Percentiles rank a stretch among this genome's conserved stretches.
Evolutionary conservation across 495 filamentous ascomycete species (phyloP).

Genomic region (Lasiosphaeria hispida): DNA sequence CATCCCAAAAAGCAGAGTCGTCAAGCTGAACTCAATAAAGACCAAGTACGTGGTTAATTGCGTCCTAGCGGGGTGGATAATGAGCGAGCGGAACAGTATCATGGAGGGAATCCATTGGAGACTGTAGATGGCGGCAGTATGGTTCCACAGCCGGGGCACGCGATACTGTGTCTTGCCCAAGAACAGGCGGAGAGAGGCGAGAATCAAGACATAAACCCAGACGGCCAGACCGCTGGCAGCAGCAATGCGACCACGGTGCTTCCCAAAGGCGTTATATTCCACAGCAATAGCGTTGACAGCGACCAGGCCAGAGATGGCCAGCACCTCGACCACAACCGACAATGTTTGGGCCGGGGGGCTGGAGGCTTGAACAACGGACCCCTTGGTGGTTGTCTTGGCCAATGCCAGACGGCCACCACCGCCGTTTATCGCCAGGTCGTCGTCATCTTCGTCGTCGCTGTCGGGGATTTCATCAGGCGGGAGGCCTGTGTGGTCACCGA

Average conservation of each 20-base stretch:
- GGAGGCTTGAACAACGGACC: conserved; percentile 71
- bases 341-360: conserved; percentile 70
- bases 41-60: conserved; percentile 57
- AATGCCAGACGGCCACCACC: conserved; percentile 50
- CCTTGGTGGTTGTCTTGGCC: conserved; percentile 59
- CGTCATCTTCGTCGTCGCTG: conserved; percentile 62
- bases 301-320: conserved; percentile 69
- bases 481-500: conserved; percentile 43
- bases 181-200: conserved; percentile 70
- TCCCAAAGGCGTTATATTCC: conserved; percentile 35
- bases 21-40: conserved; percentile 69
- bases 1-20: conserved; percentile 69
- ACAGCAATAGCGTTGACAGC: conserved; percentile 63
- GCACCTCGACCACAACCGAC: conserved; percentile 68
- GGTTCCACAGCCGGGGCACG: conserved; percentile 82
- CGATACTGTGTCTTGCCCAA: conserved; percentile 64
- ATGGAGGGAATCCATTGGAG: conserved; percentile 76
- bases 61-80: conserved; percentile 71
- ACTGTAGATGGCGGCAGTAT: conserved; percentile 84
- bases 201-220: conserved; percentile 79
- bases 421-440: conserved; percentile 52
- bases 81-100: conserved; percentile 75
- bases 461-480: conserved; percentile 43
- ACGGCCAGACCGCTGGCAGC: conserved; percentile 62
- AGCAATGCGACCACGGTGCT: conserved; percentile 44